Conservation (phyloP, 805 yeast species). For the Pichia heedii region DNA sequence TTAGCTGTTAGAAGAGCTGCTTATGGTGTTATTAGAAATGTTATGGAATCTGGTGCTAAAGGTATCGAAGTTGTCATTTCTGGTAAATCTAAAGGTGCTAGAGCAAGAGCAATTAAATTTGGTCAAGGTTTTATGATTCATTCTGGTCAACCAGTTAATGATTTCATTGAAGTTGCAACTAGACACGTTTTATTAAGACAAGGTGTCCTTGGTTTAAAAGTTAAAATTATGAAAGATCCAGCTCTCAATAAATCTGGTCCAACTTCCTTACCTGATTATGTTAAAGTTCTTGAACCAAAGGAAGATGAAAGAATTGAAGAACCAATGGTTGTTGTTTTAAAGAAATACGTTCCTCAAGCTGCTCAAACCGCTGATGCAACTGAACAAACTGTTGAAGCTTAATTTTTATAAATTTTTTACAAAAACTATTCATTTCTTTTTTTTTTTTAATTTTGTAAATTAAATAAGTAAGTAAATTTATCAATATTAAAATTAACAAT, state of each 20-base stretch:
- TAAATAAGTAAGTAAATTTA: background rate
- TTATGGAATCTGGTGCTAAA: constrained; percentile 99
- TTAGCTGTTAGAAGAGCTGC: constrained; percentile 99
- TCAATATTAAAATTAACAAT: background rate
- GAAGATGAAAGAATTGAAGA: constrained; percentile 77
- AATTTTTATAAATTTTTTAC: background rate
- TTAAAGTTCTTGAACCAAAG: constrained; percentile 87
- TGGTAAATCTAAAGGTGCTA: constrained; percentile 99
- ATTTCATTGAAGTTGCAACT: constrained; percentile 97
- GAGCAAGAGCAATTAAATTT: constrained; percentile 99
- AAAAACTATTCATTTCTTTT: background rate
- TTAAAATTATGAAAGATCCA: constrained; percentile 99
- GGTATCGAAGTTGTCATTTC: constrained; percentile 99
- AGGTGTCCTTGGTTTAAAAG: constrained; percentile 99
- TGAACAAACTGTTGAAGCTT: background rate
- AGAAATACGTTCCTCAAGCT: constrained; percentile 24
- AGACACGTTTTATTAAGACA: constrained; percentile 99
- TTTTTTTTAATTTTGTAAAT: background rate
- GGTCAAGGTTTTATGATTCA: constrained; percentile 99
- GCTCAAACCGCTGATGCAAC: constrained; percentile 10
- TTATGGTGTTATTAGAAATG: constrained; percentile 99
- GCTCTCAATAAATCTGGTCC: constrained; percentile 78
- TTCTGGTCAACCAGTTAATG: constrained; percentile 99
- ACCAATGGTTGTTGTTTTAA: constrained; percentile 69
- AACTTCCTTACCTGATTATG: constrained; percentile 91